Evolutionary conservation across 345 rosid species (phyloP), one percentile per base, ranked within the genome.

Genomic region (Brassica nigra): DNA sequence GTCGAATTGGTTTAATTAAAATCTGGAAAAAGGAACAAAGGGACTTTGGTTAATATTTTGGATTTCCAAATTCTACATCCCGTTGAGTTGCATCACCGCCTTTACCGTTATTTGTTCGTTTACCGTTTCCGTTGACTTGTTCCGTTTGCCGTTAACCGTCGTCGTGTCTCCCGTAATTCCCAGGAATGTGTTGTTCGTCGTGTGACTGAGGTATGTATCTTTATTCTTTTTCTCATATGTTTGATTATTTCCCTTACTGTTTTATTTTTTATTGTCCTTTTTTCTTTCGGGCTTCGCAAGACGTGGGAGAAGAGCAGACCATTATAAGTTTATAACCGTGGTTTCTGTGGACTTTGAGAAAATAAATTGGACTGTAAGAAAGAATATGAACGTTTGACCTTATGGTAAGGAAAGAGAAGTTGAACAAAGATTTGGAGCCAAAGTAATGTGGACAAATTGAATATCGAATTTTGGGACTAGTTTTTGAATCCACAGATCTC

Each of bases 31-130:
- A 6, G 33, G 71, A 39, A 7, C 2, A 23, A n/a, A 72, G 30
- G 27, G 33, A 74, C 77, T 12, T 47, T 47, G 3, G 30, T 66
- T 14, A 5, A 42, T 42, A 42, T 11, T 5, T 47, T 70, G 68
- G 61, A 29, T 63, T 2, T 2, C 52, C 34, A 39, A 2, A 7
- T 64, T 64, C 8, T 4, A 37, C 42, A 2, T 29, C 57, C 11
- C 37, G 34, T 61, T 58, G 70, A 66, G 83, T 69, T 73, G 77
- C 84, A 44, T 84, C 76, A 30, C 66, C 52, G 49, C 16, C 62
- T 31, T 47, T 18, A 4, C 80, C 66, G 79, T 76, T 16, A 0
- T 4, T 28, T 68, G 70, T 15, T 74, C 64, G 49, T 31, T 65
- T 15, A 20, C 71, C 67, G 12, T 0, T 20, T 0, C 74, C 62